phyloP scores from a whole-genome alignment of 2,329 filamentous ascomycete species.

The Apiospora pterosperma region DNA sequence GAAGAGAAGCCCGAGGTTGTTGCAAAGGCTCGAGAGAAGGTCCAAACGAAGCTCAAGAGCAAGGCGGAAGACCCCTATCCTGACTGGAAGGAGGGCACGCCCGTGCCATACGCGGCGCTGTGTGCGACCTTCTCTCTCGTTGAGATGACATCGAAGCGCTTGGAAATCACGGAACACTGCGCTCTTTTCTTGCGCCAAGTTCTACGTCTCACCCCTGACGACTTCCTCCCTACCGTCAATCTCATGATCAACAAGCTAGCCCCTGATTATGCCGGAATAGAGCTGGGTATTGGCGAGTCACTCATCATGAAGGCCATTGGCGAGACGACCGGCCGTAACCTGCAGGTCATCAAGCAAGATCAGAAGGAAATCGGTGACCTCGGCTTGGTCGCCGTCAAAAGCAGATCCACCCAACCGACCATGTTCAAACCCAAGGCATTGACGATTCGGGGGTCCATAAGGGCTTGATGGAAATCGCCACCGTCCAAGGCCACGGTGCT shows the following conservation, averaged over 20 bases:
- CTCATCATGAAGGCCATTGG: constrained; percentile 98
- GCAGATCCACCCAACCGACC: constrained; percentile 88
- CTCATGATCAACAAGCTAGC: constrained; percentile 98
- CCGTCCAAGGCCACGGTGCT: constrained; percentile 78
- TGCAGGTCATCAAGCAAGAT: constrained; percentile 88
- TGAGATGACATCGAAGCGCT: constrained; percentile 88
- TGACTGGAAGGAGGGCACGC: constrained; percentile 85
- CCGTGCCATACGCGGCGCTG: constrained; percentile 90
- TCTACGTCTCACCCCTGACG: constrained; percentile 82
- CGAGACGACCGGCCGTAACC: constrained; percentile 83
- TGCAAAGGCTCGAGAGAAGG: constrained; percentile 78
- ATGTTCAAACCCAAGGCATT: constrained; percentile 97
- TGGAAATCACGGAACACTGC: constrained; percentile 86
- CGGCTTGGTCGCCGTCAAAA: constrained; percentile 92
- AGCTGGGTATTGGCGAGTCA: constrained; percentile 97
- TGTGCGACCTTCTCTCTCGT: constrained; percentile 93
- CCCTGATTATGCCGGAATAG: constrained; percentile 93
- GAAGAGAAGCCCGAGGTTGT: constrained; percentile 54
- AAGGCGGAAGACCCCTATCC: constrained; percentile 76
- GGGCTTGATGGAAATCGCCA: constrained; percentile 84
- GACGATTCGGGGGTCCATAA: constrained; percentile 86
- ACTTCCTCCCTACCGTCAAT: constrained; percentile 82
- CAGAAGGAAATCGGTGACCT: constrained; percentile 96
- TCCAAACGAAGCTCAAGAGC: constrained; percentile 65
- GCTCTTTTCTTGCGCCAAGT: constrained; percentile 90